Evolutionary conservation across 371 early-diverging fungal genomes (phyloP).

Genomic region (Apophysomyces trapeziformis): DNA sequence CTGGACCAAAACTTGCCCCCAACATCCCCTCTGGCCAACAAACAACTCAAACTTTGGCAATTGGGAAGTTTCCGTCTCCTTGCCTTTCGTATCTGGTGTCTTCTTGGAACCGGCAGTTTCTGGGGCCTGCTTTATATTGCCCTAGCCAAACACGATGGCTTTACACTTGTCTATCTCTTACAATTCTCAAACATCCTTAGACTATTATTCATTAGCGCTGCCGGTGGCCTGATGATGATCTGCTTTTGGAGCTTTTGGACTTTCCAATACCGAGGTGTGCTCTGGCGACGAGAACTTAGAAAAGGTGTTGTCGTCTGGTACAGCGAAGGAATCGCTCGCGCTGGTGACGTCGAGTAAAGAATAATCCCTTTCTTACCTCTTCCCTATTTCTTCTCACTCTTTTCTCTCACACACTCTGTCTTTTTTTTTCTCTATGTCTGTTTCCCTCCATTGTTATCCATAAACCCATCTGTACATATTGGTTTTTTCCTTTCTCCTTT

Average conservation of each 20-base stretch:
- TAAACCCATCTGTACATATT: too few relatives aligned
- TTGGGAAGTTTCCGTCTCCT: constrained; percentile 31
- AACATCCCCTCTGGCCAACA: constrained; percentile 13
- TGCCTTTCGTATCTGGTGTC: constrained; percentile 62
- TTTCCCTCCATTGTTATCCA: too few relatives aligned
- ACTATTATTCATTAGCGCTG: constrained; percentile 53
- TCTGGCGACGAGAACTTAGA: constrained; percentile 64
- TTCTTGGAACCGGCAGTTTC: constrained; percentile 60
- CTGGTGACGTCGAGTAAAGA: constrained; percentile 45
- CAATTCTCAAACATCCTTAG: constrained; percentile 44
- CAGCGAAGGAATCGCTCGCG: constrained; percentile 51
- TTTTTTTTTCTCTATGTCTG: neutral
- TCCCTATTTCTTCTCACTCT: neutral
- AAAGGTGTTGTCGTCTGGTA: constrained; percentile 70
- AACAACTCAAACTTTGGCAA: constrained; percentile 26
- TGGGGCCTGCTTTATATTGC: constrained; percentile 64
- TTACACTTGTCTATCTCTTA: constrained; percentile 45
- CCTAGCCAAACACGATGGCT: constrained; percentile 50
- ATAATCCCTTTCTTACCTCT: neutral
- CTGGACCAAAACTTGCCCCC: constrained; percentile 37
- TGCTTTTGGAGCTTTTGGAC: constrained; percentile 74
- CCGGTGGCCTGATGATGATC: constrained; percentile 61
- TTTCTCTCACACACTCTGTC: neutral
- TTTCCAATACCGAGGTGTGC: constrained; percentile 66
- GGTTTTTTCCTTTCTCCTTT: neutral